These are phyloP conservation scores for Hypoxylon sp. DNA, from an alignment of 2,329 filamentous ascomycete species.

Conservation along the genomic window DNA sequence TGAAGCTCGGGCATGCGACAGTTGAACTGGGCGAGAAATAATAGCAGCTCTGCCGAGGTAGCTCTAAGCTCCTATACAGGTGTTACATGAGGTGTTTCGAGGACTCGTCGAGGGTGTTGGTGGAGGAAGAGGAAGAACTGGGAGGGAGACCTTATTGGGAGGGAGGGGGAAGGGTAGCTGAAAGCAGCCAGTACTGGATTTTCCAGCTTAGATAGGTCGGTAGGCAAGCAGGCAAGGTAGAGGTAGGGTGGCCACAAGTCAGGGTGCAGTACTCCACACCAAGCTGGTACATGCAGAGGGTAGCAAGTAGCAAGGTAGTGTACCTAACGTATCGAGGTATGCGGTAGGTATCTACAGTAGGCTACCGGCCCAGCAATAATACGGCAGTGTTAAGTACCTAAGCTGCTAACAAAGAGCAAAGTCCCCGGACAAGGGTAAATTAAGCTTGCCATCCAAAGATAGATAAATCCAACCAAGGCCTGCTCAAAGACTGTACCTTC, in stretches of 20 bases:
- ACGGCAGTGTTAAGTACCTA: conserved; percentile 27
- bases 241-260: conserved; percentile 37
- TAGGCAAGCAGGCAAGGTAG: conserved; percentile 27
- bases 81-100: conserved; percentile 65
- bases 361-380: conserved; percentile 19
- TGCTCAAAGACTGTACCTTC: conserved; percentile 30
- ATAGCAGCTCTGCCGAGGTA: conserved; percentile 51
- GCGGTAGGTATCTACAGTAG: neutral
- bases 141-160: conserved; percentile 44
- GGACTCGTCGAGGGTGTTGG: conserved; percentile 50
- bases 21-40: conserved; percentile 37
- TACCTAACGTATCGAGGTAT: conserved; percentile 14
- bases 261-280: conserved; percentile 32
- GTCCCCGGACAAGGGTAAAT: conserved; percentile 39
- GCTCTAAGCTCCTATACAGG: conserved; percentile 58
- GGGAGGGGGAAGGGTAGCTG: conserved; percentile 42
- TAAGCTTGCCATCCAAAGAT: conserved; percentile 36
- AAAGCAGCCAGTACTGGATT: conserved; percentile 46
- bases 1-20: conserved; percentile 47
- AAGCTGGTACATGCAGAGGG: conserved; percentile 19
- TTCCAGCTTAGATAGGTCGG: conserved; percentile 43
- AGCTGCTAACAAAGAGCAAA: conserved; percentile 34
- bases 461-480: conserved; percentile 28
- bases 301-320: conserved; percentile 1
- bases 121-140: conserved; percentile 40